Base-by-base conservation (phyloP, 257 asterid species). In the Penstemon newberryi region DNA sequence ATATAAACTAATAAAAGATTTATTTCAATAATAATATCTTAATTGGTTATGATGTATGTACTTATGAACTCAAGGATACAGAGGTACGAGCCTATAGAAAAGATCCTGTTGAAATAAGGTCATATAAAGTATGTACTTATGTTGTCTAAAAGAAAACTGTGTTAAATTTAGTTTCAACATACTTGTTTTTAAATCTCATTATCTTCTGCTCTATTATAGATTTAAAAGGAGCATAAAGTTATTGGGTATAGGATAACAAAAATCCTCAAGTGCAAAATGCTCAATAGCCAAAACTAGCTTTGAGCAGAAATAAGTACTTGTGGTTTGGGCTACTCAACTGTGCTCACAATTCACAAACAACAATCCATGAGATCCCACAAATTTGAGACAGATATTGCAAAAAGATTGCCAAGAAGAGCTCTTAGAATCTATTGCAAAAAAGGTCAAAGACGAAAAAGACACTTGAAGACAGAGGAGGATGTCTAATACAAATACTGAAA, bases 371-470 rank as follows among this genome's bases (percentile, higher is more conserved):
- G 69, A 49, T 45, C 8, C 54, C 43, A 41, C 8, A 65, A 47
- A 45, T 59, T 63, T 44, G 50, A 46, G 8, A 25, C 33, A 25
- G 33, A 65, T 40, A 38, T 49, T 69, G 70, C 65, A 42, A 65
- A n/a, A 44, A 37, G 46, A 65, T 59, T 7, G 47, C 49, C 71
- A 10, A 25, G 25, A 67, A 51, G 56, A 38, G 10, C 61, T 63
- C 65, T 42, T 10, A 40, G 58, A 36, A 69, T 25, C 6, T 53
- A 65, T 56, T 38, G 56, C 7, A 37, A 65, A 9, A 45, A 46
- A 8, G 63, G 75, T 25, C 43, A 18, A 63, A 55, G 70, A 52
- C 12, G 39, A 69, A 73, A 68, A 54, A 10, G 66, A 62, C 3
- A 54, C 53, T 37, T 42, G 10, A 44, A 25, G 7, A 39, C 39